Percentiles rank a stretch among this genome's conserved stretches.
These are phyloP conservation scores for Osmanthus fragrans DNA, from an alignment of 257 asterid genomes.

Conservation along the genomic window DNA sequence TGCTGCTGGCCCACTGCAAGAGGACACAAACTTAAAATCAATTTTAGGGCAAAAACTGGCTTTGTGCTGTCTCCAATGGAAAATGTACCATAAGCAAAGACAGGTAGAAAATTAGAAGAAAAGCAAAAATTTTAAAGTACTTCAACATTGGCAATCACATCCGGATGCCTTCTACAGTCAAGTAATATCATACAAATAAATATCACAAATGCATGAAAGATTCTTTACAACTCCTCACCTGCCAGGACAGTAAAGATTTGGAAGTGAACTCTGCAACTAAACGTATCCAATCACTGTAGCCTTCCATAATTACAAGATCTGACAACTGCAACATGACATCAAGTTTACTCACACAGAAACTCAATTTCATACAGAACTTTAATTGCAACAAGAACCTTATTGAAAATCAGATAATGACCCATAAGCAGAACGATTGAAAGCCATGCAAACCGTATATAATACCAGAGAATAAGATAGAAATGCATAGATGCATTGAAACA, in stretches of 20 bases:
- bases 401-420: constrained; percentile 16
- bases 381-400: background rate
- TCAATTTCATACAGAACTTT: background rate
- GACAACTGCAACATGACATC: constrained; percentile 62
- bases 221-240: constrained; percentile 45
- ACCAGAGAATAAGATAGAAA: background rate
- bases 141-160: background rate
- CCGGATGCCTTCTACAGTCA: constrained; percentile 6
- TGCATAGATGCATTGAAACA: background rate
- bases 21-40: background rate
- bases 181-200: constrained; percentile 18
- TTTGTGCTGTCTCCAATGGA: background rate
- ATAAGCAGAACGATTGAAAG: background rate
- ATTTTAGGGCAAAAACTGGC: background rate
- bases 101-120: background rate
- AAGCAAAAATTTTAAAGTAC: background rate
- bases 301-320: constrained; percentile 93
- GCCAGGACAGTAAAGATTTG: constrained; percentile 94
- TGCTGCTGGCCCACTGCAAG: constrained; percentile 98
- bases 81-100: background rate
- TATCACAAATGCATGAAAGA: constrained; percentile 10
- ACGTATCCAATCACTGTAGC: constrained; percentile 95
- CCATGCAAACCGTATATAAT: constrained; percentile 7
- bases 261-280: constrained; percentile 94
- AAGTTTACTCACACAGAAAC: constrained; percentile 22